phyloP scores from a whole-genome alignment of 176 grass and related monocot species.

The Dactylis glomerata region DNA sequence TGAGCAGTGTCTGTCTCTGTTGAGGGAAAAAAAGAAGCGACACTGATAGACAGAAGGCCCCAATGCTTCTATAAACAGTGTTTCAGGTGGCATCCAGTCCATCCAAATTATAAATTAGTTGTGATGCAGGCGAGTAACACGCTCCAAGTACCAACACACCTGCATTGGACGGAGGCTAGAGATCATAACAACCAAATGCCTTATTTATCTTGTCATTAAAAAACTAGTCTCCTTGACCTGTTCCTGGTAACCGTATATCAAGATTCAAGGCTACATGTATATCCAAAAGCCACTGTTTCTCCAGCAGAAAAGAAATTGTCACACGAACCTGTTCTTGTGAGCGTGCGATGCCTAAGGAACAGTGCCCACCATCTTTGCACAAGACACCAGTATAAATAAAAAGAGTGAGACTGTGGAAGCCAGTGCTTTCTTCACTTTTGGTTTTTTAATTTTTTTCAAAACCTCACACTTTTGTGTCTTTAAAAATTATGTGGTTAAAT shows the following conservation, averaged over 20 bases:
- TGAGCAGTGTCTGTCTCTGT: too few species aligned
- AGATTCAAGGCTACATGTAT: neutral
- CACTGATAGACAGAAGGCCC: too few species aligned
- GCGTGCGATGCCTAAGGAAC: constrained; percentile 1
- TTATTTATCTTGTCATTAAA: neutral
- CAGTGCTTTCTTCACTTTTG: too few species aligned
- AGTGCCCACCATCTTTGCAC: constrained; percentile 25
- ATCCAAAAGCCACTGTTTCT: neutral
- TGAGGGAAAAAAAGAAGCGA: too few species aligned
- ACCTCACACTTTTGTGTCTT: too few species aligned
- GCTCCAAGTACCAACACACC: constrained; percentile 30
- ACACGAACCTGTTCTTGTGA: constrained; percentile 8
- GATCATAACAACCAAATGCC: constrained; percentile 19
- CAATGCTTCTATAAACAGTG: neutral
- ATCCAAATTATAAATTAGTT: neutral
- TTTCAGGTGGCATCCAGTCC: neutral
- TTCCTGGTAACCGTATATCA: constrained; percentile 5
- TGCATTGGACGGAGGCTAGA: constrained; percentile 21
- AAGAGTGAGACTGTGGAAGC: constrained; percentile 20
- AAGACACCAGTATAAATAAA: constrained; percentile 32
- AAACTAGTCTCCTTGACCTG: neutral
- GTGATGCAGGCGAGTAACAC: constrained; percentile 16
- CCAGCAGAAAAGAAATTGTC: neutral
- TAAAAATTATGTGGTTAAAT: too few species aligned
- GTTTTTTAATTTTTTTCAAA: too few species aligned